Percentiles rank a stretch among this genome's conserved stretches.
Evolutionary conservation across 2,329 filamentous ascomycete species (phyloP).

Genomic region (Rhytidhysteron rufulum): DNA sequence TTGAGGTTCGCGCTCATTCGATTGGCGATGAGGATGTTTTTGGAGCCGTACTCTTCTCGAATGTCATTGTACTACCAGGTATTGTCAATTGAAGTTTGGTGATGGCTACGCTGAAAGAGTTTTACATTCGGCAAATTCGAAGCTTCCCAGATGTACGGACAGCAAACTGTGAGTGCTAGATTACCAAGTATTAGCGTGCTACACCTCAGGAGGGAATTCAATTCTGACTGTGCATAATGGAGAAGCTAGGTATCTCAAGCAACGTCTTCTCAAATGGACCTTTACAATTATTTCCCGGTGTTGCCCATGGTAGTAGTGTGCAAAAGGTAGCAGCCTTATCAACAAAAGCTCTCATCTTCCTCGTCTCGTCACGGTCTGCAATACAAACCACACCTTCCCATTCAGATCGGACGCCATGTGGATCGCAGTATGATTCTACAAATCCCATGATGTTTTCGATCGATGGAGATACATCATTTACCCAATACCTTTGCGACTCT

Average conservation of each 20-base stretch:
- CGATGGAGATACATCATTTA: slow-evolving; percentile 4
- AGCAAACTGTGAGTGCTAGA: slow-evolving; percentile 42
- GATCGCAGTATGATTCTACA: slow-evolving; percentile 11
- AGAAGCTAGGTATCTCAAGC: slow-evolving; percentile 20
- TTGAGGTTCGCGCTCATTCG: slow-evolving; percentile 67
- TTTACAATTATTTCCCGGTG: slow-evolving; percentile 12
- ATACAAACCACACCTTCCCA: too few species aligned
- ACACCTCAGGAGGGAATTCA: not conserved
- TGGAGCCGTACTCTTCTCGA: slow-evolving; percentile 68
- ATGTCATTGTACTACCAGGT: slow-evolving; percentile 60
- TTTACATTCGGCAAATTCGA: slow-evolving; percentile 30
- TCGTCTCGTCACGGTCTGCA: slow-evolving; percentile 4
- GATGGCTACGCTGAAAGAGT: not conserved
- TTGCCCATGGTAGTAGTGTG: slow-evolving; percentile 6
- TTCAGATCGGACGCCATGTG: slow-evolving; percentile 6
- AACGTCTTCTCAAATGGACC: slow-evolving; percentile 19
- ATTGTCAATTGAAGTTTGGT: not conserved
- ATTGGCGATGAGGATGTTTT: slow-evolving; percentile 76
- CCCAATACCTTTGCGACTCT: slow-evolving; percentile 8
- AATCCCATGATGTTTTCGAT: slow-evolving; percentile 10
- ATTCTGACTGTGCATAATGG: slow-evolving; percentile 16
- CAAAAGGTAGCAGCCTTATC: slow-evolving; percentile 6
- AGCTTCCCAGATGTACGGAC: slow-evolving; percentile 40
- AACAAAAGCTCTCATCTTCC: slow-evolving; percentile 3
- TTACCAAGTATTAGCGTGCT: not conserved